Base-by-base conservation (phyloP, 2,329 filamentous ascomycete species). In the Cercospora zeae-maydis region DNA sequence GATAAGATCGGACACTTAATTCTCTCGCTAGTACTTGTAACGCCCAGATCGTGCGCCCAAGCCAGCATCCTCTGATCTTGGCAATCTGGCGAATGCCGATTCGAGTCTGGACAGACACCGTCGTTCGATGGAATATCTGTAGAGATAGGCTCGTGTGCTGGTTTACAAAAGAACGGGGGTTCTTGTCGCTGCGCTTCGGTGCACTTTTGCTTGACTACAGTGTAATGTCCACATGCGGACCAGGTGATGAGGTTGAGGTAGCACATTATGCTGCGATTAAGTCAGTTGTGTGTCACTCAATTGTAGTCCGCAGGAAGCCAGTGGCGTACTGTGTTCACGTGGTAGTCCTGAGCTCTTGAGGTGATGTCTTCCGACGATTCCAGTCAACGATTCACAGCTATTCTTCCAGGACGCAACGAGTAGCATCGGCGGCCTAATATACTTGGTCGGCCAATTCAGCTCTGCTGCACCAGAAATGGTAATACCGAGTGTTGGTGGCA, bases 211-310 rank as follows among this genome's bases (percentile, higher is more conserved):
- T 57, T 37, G 36, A 57, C 54, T 8, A 57, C 42, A 6, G 36
- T 45, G 54, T 42, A 57, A 19, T 57, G 54, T 19, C 54, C 54
- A 42, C 54, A 57, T 16, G 11, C 42, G 31, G 36, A 16, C 54
- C 54, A 57, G 10, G 54, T 57, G 31, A 57, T 57, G 54, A 57
- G 54, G 11, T 57, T 57, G 54, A 42, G 36, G 36, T 57, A 57
- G 36, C 54, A 57, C 54, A 57, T 57, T n/a, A 10, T 49, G 5
- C 42, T 49, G 42, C 24, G 42, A 10, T 11, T 49, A 8, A 14
- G 7, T 49, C 7, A 49, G 42, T 49, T 3, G 39, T 30, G 21
- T 27, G 42, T 2, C 13, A 14, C 14, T 27, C 6, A 4, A 2
- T 6, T 13, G 5, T 5, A 45, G 19, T 21, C 39, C 2, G 21